Evolutionary conservation across 2,329 filamentous ascomycete species (phyloP).

Genomic region (Fusarium vanettenii): DNA sequence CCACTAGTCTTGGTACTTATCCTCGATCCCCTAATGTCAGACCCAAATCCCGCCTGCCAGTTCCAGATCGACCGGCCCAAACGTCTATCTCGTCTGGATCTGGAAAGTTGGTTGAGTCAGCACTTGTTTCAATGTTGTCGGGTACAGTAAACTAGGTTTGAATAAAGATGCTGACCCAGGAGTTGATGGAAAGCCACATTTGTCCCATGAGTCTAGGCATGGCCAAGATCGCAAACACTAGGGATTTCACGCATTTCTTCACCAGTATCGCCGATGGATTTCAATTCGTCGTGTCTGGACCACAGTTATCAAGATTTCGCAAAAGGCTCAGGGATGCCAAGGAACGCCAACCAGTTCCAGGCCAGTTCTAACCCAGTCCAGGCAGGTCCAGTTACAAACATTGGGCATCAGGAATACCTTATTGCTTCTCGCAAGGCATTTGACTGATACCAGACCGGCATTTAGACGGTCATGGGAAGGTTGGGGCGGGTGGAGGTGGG

Average conservation of each 20-base stretch:
- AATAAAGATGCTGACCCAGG: not conserved
- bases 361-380: conserved; percentile 11
- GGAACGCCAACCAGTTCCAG: not conserved
- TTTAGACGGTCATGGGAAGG: not conserved
- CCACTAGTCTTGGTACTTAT: not conserved
- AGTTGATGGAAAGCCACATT: not conserved
- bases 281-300: not conserved
- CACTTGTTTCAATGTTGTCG: not conserved
- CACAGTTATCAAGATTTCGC: not conserved
- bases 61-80: not conserved
- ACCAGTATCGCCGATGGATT: not conserved
- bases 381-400: not conserved
- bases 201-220: not conserved
- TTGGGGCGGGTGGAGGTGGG: not conserved
- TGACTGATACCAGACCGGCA: not conserved
- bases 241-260: not conserved
- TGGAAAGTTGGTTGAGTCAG: not conserved
- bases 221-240: not conserved
- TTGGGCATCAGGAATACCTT: not conserved
- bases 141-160: not conserved
- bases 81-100: not conserved
- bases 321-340: not conserved
- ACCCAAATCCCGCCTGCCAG: not conserved
- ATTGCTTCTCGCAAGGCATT: not conserved
- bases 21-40: not conserved